Evolutionary conservation across 352 stramenopile species (phyloP), one percentile per base, ranked within the genome.

Genomic region (Achlya hypogyna): DNA sequence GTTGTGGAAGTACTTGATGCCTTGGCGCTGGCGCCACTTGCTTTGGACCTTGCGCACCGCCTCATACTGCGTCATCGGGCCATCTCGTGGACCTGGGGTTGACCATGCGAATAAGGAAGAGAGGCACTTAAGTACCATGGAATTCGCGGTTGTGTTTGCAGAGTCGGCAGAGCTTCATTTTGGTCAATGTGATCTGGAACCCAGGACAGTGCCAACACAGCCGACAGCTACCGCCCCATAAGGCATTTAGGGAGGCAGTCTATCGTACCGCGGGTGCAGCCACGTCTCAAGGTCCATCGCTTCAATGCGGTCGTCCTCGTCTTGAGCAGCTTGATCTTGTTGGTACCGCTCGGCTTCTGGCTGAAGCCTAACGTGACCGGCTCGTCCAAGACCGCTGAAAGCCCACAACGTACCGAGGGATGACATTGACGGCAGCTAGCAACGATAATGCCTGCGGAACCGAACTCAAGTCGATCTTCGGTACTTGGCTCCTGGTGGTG

Each of bases 151-250:
- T 79, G 31, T 93, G 84, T 32, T 74, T 81, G 45, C 84, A 93
- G 42, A 84, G 71, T 2, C 82, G 82, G 53, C 84, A 93, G 29
- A 83, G 72, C 79, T 79, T 89, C 2, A 91, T 66, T 43, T 79
- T 78, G 14, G 89, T 63, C 0, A 82, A 78, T 2, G 81, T 88
- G 14, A 82, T 78, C 29, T 87, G 74, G 63, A 91, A 93, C 1
- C 84, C 84, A 49, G 89, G 65, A 53, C 84, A 93, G 1, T 77
- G 74, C 84, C 82, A 91, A 63, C 84, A 93, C 0, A 93, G 69
- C 9, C 84, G 82, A 54, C 84, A 93, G n/a, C 54, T 64, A 10
- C 23, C 14, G 9, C 4, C 20, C 10, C 20, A 5, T n/a, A 29
- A 28, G 45, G 1, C 2, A 52, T 52, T 10, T 6, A 2, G 12